Evolutionary conservation across 768 basidiomycete species (phyloP).

Genomic region (Daedaleopsis sinensis): DNA sequence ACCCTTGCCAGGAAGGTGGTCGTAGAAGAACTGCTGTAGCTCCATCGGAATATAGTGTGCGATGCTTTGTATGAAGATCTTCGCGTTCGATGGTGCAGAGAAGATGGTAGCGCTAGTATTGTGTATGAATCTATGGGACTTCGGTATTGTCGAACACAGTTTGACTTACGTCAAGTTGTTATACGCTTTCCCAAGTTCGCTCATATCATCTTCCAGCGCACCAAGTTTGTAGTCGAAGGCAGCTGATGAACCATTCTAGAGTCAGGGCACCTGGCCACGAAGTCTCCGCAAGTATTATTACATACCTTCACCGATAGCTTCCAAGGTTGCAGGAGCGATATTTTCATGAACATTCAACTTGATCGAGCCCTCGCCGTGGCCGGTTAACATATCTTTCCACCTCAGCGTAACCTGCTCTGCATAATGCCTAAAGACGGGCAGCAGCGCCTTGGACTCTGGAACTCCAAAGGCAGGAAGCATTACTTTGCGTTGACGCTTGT

Average conservation of each 20-base stretch:
- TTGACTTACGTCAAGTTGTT: conserved; percentile 41
- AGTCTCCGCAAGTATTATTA: neutral
- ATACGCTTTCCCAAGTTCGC: conserved; percentile 58
- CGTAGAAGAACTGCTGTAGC: conserved; percentile 49
- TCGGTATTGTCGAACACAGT: neutral
- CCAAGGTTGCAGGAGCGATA: conserved; percentile 41
- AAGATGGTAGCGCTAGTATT: conserved; percentile 48
- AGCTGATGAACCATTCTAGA: conserved; percentile 14
- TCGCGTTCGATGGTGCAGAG: conserved; percentile 47
- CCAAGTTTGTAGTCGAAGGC: conserved; percentile 57
- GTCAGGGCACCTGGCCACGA: neutral
- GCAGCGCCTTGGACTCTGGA: conserved; percentile 42
- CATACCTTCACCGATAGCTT: conserved; percentile 42
- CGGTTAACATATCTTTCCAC: conserved; percentile 55
- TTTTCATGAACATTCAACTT: conserved; percentile 53
- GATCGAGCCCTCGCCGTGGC: conserved; percentile 40
- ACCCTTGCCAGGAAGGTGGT: conserved; percentile 45
- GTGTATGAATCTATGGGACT: neutral
- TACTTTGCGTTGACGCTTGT: conserved; percentile 36
- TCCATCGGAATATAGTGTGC: conserved; percentile 44
- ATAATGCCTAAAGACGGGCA: conserved; percentile 23
- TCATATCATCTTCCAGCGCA: conserved; percentile 49
- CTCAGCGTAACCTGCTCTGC: conserved; percentile 41
- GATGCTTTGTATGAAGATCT: conserved; percentile 52
- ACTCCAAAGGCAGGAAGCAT: conserved; percentile 42